Percentiles rank a stretch among this genome's conserved stretches.
phyloP scores from a whole-genome alignment of 768 basidiomycete genomes.

The Naematelia aurantialba region DNA sequence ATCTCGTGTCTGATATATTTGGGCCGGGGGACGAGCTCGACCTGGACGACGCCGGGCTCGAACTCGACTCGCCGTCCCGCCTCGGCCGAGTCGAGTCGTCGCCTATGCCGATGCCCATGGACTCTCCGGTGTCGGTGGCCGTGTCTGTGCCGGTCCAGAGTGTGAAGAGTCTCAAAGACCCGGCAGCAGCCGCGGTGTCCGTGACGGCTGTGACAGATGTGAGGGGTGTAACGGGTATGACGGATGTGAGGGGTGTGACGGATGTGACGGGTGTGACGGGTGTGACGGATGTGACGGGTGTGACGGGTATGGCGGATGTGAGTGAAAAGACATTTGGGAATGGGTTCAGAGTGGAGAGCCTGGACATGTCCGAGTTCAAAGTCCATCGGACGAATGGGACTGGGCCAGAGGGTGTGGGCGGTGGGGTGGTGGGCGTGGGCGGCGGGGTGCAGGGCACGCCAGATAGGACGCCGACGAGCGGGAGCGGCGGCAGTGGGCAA shows the following conservation, averaged over 20 bases:
- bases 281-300: no score
- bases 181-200: no score
- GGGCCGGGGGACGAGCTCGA: background rate
- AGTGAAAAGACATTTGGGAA: background rate
- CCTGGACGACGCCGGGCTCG: no score
- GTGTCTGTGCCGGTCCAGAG: no score
- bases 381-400: background rate
- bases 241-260: no score
- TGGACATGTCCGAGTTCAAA: background rate
- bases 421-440: background rate
- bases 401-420: background rate
- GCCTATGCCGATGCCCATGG: background rate
- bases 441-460: background rate
- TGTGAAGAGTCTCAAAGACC: background rate
- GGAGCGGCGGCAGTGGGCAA: background rate
- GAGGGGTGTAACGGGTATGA: no score
- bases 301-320: background rate
- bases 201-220: no score
- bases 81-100: background rate
- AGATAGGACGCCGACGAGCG: constrained; percentile 4
- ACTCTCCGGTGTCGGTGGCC: no score
- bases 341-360: background rate
- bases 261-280: no score
- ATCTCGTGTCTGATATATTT: background rate
- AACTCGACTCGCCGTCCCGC: background rate